Conservation (phyloP, 2,329 filamentous ascomycete genomes). For the Neonectria ditissima region DNA sequence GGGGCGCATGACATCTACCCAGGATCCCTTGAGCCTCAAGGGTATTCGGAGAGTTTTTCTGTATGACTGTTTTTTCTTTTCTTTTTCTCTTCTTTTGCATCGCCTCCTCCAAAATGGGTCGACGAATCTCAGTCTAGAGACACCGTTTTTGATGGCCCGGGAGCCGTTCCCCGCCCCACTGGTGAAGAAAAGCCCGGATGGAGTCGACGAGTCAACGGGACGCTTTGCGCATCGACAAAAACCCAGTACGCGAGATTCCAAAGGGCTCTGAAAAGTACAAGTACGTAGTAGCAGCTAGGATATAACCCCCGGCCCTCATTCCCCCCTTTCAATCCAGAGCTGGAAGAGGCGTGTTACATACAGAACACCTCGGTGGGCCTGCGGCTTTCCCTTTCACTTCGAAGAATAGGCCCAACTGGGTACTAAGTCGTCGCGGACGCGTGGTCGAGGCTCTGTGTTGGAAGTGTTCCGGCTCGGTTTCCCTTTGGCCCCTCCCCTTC, state of each 20-base stretch:
- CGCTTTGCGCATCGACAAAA: background rate
- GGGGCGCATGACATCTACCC: background rate
- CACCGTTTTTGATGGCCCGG: conserved; percentile 9
- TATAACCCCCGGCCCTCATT: conserved; percentile 1
- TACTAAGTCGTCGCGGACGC: conserved; percentile 10
- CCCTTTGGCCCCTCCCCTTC: conserved; percentile 6
- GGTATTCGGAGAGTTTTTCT: background rate
- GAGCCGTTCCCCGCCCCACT: conserved; percentile 11
- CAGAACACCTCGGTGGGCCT: conserved; percentile 28
- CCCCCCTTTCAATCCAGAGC: too few relatives aligned
- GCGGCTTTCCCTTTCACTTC: conserved; percentile 28
- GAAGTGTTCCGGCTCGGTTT: background rate
- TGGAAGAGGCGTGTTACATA: conserved; percentile 20
- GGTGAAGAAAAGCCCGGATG: background rate
- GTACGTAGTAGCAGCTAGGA: too few relatives aligned
- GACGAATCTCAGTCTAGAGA: background rate
- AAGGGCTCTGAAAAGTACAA: background rate
- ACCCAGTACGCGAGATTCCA: conserved; percentile 1
- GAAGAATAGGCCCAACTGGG: conserved; percentile 19
- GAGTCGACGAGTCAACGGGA: background rate
- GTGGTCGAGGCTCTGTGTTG: conserved; percentile 2
- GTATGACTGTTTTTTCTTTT: conserved; percentile 4
- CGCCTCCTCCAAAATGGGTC: background rate
- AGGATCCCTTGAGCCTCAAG: background rate
- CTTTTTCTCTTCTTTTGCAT: background rate